Conservation (phyloP, 2,329 filamentous ascomycete species). For the Claviceps citrina region DNA sequence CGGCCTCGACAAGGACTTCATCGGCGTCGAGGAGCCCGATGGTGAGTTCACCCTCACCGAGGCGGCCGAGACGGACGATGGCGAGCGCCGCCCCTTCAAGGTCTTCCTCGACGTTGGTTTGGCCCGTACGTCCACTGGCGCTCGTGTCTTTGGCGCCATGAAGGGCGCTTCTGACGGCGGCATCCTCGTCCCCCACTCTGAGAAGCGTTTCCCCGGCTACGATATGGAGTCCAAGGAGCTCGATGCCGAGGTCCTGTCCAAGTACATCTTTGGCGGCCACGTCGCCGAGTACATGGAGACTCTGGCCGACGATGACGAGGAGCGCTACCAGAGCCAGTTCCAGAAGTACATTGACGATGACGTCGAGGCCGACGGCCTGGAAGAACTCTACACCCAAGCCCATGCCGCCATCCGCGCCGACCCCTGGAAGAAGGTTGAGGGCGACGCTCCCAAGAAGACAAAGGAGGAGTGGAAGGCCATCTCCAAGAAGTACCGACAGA, state of each 20-base stretch:
- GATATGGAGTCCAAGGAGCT: constrained; percentile 97
- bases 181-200: constrained; percentile 91
- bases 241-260: constrained; percentile 89
- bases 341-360: constrained; percentile 94
- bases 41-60: constrained; percentile 95
- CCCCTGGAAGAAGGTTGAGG: constrained; percentile 83
- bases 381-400: constrained; percentile 90
- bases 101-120: constrained; percentile 97
- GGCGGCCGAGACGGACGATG: constrained; percentile 78
- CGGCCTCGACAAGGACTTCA: constrained; percentile 80
- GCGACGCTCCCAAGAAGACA: constrained; percentile 69
- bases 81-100: constrained; percentile 97
- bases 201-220: constrained; percentile 98
- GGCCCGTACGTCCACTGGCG: constrained; percentile 90
- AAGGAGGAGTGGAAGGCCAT: constrained; percentile 96
- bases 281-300: constrained; percentile 99
- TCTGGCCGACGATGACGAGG: constrained; percentile 97
- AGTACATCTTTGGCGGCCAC: constrained; percentile 98
- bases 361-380: constrained; percentile 86
- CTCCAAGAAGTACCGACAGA: constrained; percentile 72
- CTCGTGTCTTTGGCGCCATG: constrained; percentile 97
- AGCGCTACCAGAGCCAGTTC: constrained; percentile 98
- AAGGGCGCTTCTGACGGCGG: constrained; percentile 99
- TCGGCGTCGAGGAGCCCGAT: constrained; percentile 90
- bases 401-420: constrained; percentile 96